Evolutionary conservation across 345 rosid species (phyloP).

Genomic region (Eucalyptus camaldulensis): DNA sequence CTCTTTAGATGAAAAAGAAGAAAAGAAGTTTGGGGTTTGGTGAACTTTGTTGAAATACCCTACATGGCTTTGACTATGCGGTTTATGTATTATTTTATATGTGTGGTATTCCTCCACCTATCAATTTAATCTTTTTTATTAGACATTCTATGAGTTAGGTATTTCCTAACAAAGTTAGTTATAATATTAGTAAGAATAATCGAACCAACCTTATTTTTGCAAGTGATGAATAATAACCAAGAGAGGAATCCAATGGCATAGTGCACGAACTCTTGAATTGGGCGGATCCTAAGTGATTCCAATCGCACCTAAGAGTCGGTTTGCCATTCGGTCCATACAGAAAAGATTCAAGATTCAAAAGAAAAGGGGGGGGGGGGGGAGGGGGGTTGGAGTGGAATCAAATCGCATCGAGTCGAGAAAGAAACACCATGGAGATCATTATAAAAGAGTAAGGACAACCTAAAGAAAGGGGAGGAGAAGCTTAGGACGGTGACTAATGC

Average conservation of each 20-base stretch:
- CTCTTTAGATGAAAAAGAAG: neutral
- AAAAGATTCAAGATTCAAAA: neutral
- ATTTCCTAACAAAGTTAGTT: neutral
- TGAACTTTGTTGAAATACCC: neutral
- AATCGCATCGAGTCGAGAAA: neutral
- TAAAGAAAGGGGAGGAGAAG: neutral
- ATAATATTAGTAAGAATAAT: neutral
- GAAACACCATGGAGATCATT: neutral
- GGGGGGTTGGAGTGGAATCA: neutral
- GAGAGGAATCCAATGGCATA: neutral
- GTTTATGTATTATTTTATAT: neutral
- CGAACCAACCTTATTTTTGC: neutral
- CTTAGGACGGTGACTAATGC: neutral
- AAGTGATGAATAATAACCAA: neutral
- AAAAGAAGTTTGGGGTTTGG: neutral
- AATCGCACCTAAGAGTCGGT: neutral
- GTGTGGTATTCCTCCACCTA: neutral
- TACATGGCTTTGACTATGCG: neutral
- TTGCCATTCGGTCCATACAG: neutral
- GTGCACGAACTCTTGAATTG: neutral
- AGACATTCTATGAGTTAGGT: neutral
- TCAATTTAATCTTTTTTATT: neutral
- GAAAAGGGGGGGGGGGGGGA: accelerated
- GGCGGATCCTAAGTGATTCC: neutral
- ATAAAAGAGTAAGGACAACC: neutral